Percentiles rank a stretch among this genome's conserved stretches.
Conservation (phyloP, 1,139 yeast genomes). For the Hyphopichia burtonii region DNA sequence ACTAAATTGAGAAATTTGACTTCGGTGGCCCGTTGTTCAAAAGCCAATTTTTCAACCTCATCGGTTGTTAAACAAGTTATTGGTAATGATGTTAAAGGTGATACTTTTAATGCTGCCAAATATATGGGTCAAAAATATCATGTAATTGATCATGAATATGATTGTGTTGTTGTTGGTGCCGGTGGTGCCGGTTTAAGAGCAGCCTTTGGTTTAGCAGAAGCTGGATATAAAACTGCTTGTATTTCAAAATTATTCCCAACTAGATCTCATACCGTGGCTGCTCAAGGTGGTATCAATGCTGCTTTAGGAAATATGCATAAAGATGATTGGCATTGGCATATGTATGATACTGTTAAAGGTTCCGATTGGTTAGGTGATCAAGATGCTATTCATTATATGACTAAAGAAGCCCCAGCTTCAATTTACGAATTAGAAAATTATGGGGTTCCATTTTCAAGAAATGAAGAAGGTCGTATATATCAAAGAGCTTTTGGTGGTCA, state of each 20-base stretch:
- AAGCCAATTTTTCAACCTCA: conserved; percentile 25
- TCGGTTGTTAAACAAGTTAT: conserved; percentile 34
- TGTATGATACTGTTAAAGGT: conserved; percentile 99
- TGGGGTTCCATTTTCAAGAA: conserved; percentile 98
- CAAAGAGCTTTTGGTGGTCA: conserved; percentile 99
- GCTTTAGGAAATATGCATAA: conserved; percentile 97
- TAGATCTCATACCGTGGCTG: conserved; percentile 98
- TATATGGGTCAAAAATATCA: conserved; percentile 77
- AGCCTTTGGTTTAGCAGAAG: conserved; percentile 95
- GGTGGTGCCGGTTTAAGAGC: conserved; percentile 99
- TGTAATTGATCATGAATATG: conserved; percentile 95
- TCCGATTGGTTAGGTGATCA: conserved; percentile 99
- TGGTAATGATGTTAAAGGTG: conserved; percentile 50
- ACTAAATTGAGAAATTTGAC: not conserved
- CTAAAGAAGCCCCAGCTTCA: conserved; percentile 95
- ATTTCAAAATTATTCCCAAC: conserved; percentile 96
- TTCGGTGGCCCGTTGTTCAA: not conserved
- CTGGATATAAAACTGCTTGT: conserved; percentile 97
- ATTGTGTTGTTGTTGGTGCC: conserved; percentile 96
- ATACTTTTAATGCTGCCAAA: conserved; percentile 47
- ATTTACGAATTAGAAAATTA: conserved; percentile 96
- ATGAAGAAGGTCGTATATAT: conserved; percentile 93
- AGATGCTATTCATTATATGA: conserved; percentile 99
- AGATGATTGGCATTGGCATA: conserved; percentile 99
- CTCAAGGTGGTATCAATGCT: conserved; percentile 99